Conservation (phyloP, 2,329 filamentous ascomycete genomes). For the Fusarium nurragi region DNA sequence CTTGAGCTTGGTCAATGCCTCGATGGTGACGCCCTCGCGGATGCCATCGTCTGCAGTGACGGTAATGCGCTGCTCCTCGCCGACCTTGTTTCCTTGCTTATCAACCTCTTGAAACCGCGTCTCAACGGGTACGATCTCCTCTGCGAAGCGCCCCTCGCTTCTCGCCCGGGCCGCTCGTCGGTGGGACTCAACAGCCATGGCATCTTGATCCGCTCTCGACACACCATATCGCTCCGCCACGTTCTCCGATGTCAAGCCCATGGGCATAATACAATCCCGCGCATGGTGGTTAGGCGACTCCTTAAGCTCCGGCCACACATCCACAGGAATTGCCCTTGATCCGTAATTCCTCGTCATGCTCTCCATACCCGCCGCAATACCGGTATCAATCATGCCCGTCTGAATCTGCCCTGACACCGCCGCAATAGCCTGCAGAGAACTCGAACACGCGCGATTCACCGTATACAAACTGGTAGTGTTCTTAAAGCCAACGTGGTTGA, state of each 20-base stretch:
- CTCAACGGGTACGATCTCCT: conserved; percentile 82
- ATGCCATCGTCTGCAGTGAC: conserved; percentile 87
- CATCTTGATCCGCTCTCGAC: conserved; percentile 79
- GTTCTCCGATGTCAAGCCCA: conserved; percentile 92
- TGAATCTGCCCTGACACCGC: conserved; percentile 78
- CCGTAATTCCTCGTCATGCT: conserved; percentile 96
- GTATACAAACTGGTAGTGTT: conserved; percentile 81
- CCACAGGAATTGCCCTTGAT: conserved; percentile 81
- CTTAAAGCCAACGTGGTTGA: conserved; percentile 83
- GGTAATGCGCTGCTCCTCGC: conserved; percentile 68
- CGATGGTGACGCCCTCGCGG: conserved; percentile 70
- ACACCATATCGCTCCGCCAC: conserved; percentile 82
- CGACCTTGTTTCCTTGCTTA: conserved; percentile 65
- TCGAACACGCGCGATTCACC: conserved; percentile 87
- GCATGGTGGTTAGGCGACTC: conserved; percentile 73
- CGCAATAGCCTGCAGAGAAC: conserved; percentile 80
- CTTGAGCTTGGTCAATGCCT: conserved; percentile 81
- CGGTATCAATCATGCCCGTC: conserved; percentile 75
- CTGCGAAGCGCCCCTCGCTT: conserved; percentile 73
- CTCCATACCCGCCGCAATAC: conserved; percentile 92
- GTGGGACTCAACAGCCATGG: conserved; percentile 80
- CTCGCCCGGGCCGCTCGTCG: conserved; percentile 76
- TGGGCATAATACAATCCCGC: conserved; percentile 89
- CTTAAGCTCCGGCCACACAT: conserved; percentile 79
- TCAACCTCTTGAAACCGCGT: conserved; percentile 74